Evolutionary conservation across 1,284 basidiomycete species (phyloP).

Genomic region (Cryptococcus sp.): DNA sequence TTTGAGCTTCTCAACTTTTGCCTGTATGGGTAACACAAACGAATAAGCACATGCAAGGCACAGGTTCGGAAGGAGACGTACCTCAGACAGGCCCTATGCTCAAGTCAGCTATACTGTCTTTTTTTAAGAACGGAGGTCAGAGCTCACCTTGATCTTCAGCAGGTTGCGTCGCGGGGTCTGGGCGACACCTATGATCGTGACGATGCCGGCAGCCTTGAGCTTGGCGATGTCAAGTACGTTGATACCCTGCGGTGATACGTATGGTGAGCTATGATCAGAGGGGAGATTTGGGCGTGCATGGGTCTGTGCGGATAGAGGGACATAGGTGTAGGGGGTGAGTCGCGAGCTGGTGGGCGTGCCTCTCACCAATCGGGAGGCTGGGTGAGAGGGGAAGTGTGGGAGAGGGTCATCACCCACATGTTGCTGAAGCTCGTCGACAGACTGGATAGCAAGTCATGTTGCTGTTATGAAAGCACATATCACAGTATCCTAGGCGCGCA

Average conservation of each 20-base stretch:
- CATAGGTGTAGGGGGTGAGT: not conserved
- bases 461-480: constrained; percentile 27
- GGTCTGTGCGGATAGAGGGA: not conserved
- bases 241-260: constrained; percentile 64
- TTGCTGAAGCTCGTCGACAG: constrained; percentile 80
- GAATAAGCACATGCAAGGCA: not conserved
- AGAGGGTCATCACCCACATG: too few relatives aligned
- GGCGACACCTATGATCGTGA: constrained; percentile 53
- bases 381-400: not conserved
- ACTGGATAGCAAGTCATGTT: constrained; percentile 57
- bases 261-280: too few relatives aligned
- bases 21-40: constrained; percentile 42
- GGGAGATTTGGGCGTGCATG: too few relatives aligned
- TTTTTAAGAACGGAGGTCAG: not conserved
- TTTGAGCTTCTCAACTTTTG: constrained; percentile 95
- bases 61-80: too few relatives aligned
- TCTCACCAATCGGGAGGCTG: too few relatives aligned
- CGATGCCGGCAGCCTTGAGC: constrained; percentile 64
- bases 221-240: constrained; percentile 91
- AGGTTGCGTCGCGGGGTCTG: constrained; percentile 77
- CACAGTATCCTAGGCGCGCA: too few relatives aligned
- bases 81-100: constrained; percentile 44
- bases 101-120: not conserved
- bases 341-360: not conserved
- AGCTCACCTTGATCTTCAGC: constrained; percentile 78